These are phyloP conservation scores for Pythium dissotocum DNA, from an alignment of 352 stramenopile genomes.

Conservation along the genomic window DNA sequence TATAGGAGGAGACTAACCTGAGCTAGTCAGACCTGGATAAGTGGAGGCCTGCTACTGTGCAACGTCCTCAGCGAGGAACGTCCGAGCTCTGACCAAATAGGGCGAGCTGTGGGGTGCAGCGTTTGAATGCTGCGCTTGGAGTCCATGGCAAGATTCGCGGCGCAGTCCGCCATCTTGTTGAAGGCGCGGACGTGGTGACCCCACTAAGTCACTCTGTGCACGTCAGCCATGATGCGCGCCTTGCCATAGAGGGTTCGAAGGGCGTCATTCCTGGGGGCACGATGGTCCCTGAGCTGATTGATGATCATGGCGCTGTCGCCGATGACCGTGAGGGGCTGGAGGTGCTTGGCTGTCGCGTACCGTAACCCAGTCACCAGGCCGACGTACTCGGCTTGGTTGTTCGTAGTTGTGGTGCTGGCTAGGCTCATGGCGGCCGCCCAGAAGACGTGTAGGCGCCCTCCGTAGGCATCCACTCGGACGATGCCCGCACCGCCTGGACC, in stretches of 20 bases:
- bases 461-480: background rate
- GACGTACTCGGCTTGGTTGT: conserved; percentile 10
- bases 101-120: too few species aligned
- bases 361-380: background rate
- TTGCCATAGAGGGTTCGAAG: background rate
- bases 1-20: too few species aligned
- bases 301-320: conserved; percentile 9
- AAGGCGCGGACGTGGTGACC: background rate
- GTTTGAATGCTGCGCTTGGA: background rate
- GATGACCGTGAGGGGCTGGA: background rate
- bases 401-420: background rate
- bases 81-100: too few species aligned
- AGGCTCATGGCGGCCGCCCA: background rate
- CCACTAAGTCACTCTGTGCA: background rate
- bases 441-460: background rate
- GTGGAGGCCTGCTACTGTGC: too few species aligned
- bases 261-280: background rate
- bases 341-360: background rate
- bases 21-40: too few species aligned
- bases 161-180: conserved; percentile 10
- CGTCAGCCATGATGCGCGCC: background rate
- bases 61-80: too few species aligned
- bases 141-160: conserved; percentile 8
- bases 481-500: background rate
- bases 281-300: background rate